Percentiles rank a stretch among this genome's conserved stretches.
Conservation (phyloP, 2,329 filamentous ascomycete species). For the Nothophaeocryptopus gaeumannii region DNA sequence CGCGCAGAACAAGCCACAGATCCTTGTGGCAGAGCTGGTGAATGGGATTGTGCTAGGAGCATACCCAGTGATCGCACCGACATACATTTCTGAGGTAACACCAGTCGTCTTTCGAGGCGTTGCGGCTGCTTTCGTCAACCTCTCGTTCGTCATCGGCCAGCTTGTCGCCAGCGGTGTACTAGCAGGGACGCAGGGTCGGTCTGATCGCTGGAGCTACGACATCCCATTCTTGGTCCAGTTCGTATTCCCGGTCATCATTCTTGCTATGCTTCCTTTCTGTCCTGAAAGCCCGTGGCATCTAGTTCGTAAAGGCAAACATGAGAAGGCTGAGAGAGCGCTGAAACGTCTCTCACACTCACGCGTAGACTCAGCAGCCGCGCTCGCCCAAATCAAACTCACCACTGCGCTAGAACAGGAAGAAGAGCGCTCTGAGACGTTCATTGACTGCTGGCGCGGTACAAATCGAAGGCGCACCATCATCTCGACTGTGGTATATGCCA, state of each 20-base stretch:
- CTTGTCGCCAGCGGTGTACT: slow-evolving; percentile 44
- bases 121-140: slow-evolving; percentile 57
- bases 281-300: slow-evolving; percentile 35
- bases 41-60: slow-evolving; percentile 57
- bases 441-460: slow-evolving; percentile 34
- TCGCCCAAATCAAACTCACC: slow-evolving; percentile 7
- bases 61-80: slow-evolving; percentile 53
- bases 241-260: slow-evolving; percentile 32
- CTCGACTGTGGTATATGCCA: slow-evolving; percentile 30
- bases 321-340: slow-evolving; percentile 26
- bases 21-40: slow-evolving; percentile 54
- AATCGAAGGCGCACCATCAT: slow-evolving; percentile 39
- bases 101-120: slow-evolving; percentile 55
- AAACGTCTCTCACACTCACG: slow-evolving; percentile 4
- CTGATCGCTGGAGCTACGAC: slow-evolving; percentile 36
- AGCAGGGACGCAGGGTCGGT: slow-evolving; percentile 19
- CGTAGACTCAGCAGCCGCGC: background rate
- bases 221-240: slow-evolving; percentile 42
- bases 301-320: slow-evolving; percentile 30
- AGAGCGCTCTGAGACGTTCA: no score
- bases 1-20: slow-evolving; percentile 11
- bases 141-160: slow-evolving; percentile 45
- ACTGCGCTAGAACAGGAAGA: slow-evolving; percentile 19
- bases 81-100: slow-evolving; percentile 64
- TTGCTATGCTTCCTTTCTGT: slow-evolving; percentile 18